Evolutionary conservation across 805 yeast genomes (phyloP), one percentile per base, ranked within the genome.

Genomic region (Pichia paraexigua): DNA sequence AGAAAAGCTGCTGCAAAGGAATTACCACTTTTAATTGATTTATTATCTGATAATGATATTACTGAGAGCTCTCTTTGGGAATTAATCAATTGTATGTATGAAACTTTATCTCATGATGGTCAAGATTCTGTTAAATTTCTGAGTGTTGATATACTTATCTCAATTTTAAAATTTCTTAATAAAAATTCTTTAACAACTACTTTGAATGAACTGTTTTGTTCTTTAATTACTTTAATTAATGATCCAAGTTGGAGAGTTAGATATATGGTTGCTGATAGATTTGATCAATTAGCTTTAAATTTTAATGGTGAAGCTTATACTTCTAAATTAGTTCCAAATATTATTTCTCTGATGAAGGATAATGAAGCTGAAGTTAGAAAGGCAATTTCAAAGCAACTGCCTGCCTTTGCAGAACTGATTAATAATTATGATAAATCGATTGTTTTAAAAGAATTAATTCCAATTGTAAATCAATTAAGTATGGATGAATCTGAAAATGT

Each of bases 231-330:
- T 57, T 75, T 94, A 58, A 83, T 88, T 53, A 79, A 76, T 57
- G 99, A 94, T 71, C 89, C 87, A 69, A 85, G 95, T 63, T 94
- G 99, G 99, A 83, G 99, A 69, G 98, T 94, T 52, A 83, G 99
- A 63, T 94, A 92, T 70, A 90, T 94, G 83, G 95, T 96, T 35
- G 96, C 97, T n/a, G 97, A 92, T 66, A 78, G 90, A 61, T 91
- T 90, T 63, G 87, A 83, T 59, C 73, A 75, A 56, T 77, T 94
- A 54, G 88, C 95, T 2, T 60, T 70, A 18, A 82, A 80, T 57
- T 83, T 91, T 62, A 73, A 75, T 58, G 73, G 76, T 55, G 75
- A 79, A 47, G 79, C 77, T 41, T 70, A 74, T 30, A 84, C 82
- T 57, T 73, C 83, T 61, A 76, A 75, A 41, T 75, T 85, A 56